These are phyloP conservation scores for Cryptococcus sp. DNA, from an alignment of 1,284 basidiomycete species.

Conservation along the genomic window DNA sequence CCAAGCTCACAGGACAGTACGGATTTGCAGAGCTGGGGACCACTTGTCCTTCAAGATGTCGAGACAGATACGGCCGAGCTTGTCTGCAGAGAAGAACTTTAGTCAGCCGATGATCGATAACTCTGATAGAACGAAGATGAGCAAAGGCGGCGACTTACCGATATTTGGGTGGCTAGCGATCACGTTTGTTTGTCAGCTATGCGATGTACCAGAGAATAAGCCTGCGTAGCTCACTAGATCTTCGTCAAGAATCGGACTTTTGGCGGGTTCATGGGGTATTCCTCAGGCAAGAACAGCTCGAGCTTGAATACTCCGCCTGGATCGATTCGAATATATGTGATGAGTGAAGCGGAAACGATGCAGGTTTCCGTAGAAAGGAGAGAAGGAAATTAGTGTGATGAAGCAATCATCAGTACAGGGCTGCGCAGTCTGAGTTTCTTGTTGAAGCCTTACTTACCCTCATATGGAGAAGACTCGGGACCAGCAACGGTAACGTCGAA, in stretches of 20 bases:
- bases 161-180: slow-evolving; percentile 86
- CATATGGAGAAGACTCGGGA: slow-evolving; percentile 90
- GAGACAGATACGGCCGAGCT: slow-evolving; percentile 95
- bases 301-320: slow-evolving; percentile 89
- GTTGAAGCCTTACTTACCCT: slow-evolving; percentile 63
- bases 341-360: neutral
- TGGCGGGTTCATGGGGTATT: slow-evolving; percentile 98
- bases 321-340: neutral
- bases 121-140: neutral
- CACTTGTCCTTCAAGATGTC: slow-evolving; percentile 99
- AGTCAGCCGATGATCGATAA: slow-evolving; percentile 3
- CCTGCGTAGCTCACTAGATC: slow-evolving; percentile 66
- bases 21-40: slow-evolving; percentile 97
- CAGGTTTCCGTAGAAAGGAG: neutral
- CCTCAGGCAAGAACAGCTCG: slow-evolving; percentile 96
- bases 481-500: slow-evolving; percentile 98
- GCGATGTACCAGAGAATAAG: neutral
- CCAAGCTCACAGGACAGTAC: slow-evolving; percentile 72
- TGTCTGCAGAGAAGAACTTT: slow-evolving; percentile 63
- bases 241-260: slow-evolving; percentile 98
- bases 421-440: neutral
- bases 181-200: neutral
- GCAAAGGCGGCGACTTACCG: slow-evolving; percentile 60
- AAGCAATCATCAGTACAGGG: neutral
- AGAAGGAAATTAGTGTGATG: neutral